Evolutionary conservation across 257 asterid genomes (phyloP), one percentile per base, ranked within the genome.

Genomic region (Petunia axillaris): DNA sequence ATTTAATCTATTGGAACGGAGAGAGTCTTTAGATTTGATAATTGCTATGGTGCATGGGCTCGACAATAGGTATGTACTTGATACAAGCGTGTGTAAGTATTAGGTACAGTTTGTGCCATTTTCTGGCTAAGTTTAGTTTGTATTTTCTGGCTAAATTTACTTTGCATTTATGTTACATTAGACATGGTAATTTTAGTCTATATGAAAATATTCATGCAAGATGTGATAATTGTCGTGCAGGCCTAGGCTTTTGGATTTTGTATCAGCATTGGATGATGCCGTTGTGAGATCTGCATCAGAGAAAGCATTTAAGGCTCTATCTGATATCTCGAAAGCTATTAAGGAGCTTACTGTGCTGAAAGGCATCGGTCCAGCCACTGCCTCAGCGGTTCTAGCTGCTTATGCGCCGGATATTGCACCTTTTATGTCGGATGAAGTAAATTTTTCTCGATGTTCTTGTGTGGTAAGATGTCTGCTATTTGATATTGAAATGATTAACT

Each of bases 331-430:
- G 2, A 89, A 85, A 79, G 95, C 97, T 59, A 83, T 95, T 46
- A 66, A 81, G 59, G 97, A 84, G 82, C 83, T 95, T 36, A 89
- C 94, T n/a, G 94, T 85, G 9, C 25, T 95, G 81, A 95, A 95
- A 83, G 98, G 98, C 48, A 92, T 95, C 9, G 98, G 98, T 0
- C 97, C 98, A 64, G 98, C 98, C 76, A 95, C 98, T 46, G 98
- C 98, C 44, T 95, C 98, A 4, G 98, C 98, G 13, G 85, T 93
- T 37, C 94, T 95, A 62, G 95, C 98, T 4, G 98, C 95, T 58
- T 91, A 88, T 48, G 86, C 97, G 48, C 98, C 98, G 36, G 90
- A 91, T n/a, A 66, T 89, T 71, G 95, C 92, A 44, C 97, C 98
- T 1, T 94, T 94, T 87, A 94, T 94, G 97, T 94, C 98, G 74